Base-by-base conservation (phyloP, 306 rosid species). In the Gillenia trifoliata region DNA sequence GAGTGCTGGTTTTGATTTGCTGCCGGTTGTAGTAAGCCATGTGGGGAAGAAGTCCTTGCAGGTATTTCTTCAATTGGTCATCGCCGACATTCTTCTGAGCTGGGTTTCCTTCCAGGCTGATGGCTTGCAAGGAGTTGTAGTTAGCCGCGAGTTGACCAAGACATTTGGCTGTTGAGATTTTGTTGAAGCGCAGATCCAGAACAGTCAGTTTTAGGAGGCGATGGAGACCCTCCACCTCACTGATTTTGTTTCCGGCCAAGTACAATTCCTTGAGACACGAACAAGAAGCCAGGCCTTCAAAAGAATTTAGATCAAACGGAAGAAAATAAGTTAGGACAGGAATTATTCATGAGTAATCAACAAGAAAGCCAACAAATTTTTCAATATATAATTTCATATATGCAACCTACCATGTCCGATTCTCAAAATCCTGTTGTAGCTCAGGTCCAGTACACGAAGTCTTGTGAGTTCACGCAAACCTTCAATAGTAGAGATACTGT, bases 211-310 rank as follows among this genome's bases (percentile, higher is more conserved):
- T 94, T 79, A 94, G 80, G 41, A 94, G 89, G 34, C 99, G 96
- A 86, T 94, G 99, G 73, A 94, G 89, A 78, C 99, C 97, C 87
- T 94, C 99, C 8, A 94, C 97, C 82, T 94, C 99, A 5, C 96
- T 88, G 70, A 94, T 92, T 75, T 92, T 94, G 83, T 94, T 94
- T 82, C 99, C 97, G 30, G 97, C 89, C 62, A 94, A 78, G 87
- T 94, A 94, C 88, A 94, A 79, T 88, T 94, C 99, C 85, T 92
- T 94, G 6, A 94, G 83, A 26, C 95, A 83, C 22, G 99, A 87
- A 81, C 97, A 92, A 3, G 97, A 94, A 63, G 97, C 96, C 8
- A 94, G 81, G 78, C 99, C 99, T 94, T 77, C 49, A 82, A 56
- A 77, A 81, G 54, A 28, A 74, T 11, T 30, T 64, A 55, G 20